These are phyloP conservation scores for Paramyrothecium roridum DNA, from an alignment of 2,329 filamentous ascomycete genomes.

Conservation along the genomic window DNA sequence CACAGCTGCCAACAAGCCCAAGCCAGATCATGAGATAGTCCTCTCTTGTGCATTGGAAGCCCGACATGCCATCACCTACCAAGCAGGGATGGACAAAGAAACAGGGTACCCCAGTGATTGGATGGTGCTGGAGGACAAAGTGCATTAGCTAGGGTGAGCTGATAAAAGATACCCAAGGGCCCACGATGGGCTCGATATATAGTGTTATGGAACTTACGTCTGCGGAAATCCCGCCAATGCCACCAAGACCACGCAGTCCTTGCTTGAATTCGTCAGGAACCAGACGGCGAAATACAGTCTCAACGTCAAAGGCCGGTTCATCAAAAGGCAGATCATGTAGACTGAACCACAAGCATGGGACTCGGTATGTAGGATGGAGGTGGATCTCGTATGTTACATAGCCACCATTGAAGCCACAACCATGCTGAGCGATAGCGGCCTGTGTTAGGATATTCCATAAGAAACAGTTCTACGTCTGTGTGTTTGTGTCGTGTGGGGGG, in stretches of 20 bases:
- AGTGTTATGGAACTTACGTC: slow-evolving; percentile 56
- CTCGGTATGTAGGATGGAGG: slow-evolving; percentile 70
- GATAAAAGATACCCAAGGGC: slow-evolving; percentile 22
- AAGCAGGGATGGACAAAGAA: slow-evolving; percentile 95
- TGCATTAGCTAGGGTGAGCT: slow-evolving; percentile 34
- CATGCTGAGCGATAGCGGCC: slow-evolving; percentile 1
- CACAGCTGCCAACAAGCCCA: slow-evolving; percentile 76
- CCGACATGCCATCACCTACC: slow-evolving; percentile 75
- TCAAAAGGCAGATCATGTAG: slow-evolving; percentile 55
- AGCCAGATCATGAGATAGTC: slow-evolving; percentile 87
- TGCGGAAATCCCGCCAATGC: slow-evolving; percentile 71
- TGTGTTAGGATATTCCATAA: not conserved
- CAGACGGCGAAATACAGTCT: slow-evolving; percentile 67
- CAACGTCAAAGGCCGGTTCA: slow-evolving; percentile 58
- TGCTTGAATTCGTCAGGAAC: slow-evolving; percentile 65
- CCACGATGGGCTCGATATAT: slow-evolving; percentile 24
- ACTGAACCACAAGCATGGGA: slow-evolving; percentile 74
- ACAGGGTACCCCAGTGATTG: slow-evolving; percentile 69
- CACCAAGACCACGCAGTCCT: slow-evolving; percentile 56
- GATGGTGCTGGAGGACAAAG: slow-evolving; percentile 65
- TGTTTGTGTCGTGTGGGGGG: slow-evolving; percentile 1
- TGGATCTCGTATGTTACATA: slow-evolving; percentile 71
- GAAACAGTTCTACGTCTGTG: not conserved
- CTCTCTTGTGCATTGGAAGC: slow-evolving; percentile 57
- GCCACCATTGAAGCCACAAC: slow-evolving; percentile 28